A percentile compares a stretch with the other conserved stretches of the same genome.
Evolutionary conservation across 441 rosid species (phyloP).

Genomic region (Gossypium trilobum): DNA sequence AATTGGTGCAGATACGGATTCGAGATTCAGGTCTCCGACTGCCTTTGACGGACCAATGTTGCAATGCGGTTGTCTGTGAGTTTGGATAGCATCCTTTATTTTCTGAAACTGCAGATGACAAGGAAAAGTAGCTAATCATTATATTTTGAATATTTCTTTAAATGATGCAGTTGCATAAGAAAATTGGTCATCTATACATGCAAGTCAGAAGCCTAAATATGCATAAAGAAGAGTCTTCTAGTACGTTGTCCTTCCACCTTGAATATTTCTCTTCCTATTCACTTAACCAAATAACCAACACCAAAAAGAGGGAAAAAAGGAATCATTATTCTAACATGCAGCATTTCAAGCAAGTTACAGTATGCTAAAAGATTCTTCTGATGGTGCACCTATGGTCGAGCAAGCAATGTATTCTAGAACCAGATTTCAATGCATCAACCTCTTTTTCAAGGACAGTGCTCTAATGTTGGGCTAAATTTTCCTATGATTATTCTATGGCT

Average conservation of each 20-base stretch:
- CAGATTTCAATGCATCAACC: not conserved
- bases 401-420: not conserved
- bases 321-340: not conserved
- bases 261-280: not conserved
- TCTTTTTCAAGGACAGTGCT: not conserved
- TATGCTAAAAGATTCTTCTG: not conserved
- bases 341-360: not conserved
- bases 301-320: not conserved
- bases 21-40: slow-evolving; percentile 52
- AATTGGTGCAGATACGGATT: slow-evolving; percentile 30
- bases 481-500: not conserved
- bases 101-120: slow-evolving; percentile 69
- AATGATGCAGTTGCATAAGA: not conserved
- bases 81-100: slow-evolving; percentile 67
- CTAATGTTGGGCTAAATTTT: not conserved
- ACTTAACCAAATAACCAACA: not conserved
- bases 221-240: not conserved
- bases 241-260: not conserved
- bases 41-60: slow-evolving; percentile 46
- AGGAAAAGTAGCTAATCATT: not conserved
- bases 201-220: not conserved
- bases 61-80: slow-evolving; percentile 50
- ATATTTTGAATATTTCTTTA: not conserved
- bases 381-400: not conserved
- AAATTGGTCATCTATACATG: not conserved